Conservation (phyloP, 73 alveolate genomes). For the Blepharisma japonicum region DNA sequence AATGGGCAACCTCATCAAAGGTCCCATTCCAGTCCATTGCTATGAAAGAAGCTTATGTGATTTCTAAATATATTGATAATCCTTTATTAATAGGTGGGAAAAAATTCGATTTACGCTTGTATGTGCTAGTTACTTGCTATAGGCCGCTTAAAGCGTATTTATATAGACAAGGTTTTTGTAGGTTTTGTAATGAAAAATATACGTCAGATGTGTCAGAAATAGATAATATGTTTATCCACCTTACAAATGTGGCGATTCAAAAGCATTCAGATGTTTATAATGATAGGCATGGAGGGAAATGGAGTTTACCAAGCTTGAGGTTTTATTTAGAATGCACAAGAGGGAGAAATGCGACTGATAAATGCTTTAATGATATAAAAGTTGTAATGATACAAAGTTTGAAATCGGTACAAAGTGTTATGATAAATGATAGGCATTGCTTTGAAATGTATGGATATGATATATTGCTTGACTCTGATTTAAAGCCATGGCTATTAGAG, state of each 20-base stretch:
- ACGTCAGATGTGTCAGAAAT: slow-evolving; percentile 90
- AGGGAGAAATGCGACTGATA: slow-evolving; percentile 76
- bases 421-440: slow-evolving; percentile 98
- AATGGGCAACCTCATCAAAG: slow-evolving; percentile 51
- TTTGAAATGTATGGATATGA: slow-evolving; percentile 99
- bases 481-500: slow-evolving; percentile 96
- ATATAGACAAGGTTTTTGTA: slow-evolving; percentile 74
- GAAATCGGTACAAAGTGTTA: slow-evolving; percentile 75
- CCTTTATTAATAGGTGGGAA: slow-evolving; percentile 96
- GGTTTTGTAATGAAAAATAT: slow-evolving; percentile 91
- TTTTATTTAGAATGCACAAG: slow-evolving; percentile 78
- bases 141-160: slow-evolving; percentile 88
- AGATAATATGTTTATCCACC: slow-evolving; percentile 90
- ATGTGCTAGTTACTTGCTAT: slow-evolving; percentile 72
- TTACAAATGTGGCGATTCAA: slow-evolving; percentile 94
- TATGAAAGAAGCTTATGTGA: slow-evolving; percentile 87
- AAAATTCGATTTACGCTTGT: slow-evolving; percentile 92
- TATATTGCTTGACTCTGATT: slow-evolving; percentile 82
- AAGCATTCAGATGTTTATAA: slow-evolving; percentile 92
- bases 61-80: slow-evolving; percentile 86
- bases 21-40: slow-evolving; percentile 76
- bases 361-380: slow-evolving; percentile 91
- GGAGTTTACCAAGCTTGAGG: slow-evolving; percentile 65
- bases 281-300: slow-evolving; percentile 91
- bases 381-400: slow-evolving; percentile 77